Conservation (phyloP, 2,329 filamentous ascomycete genomes). For the Ascomycota sp. region DNA sequence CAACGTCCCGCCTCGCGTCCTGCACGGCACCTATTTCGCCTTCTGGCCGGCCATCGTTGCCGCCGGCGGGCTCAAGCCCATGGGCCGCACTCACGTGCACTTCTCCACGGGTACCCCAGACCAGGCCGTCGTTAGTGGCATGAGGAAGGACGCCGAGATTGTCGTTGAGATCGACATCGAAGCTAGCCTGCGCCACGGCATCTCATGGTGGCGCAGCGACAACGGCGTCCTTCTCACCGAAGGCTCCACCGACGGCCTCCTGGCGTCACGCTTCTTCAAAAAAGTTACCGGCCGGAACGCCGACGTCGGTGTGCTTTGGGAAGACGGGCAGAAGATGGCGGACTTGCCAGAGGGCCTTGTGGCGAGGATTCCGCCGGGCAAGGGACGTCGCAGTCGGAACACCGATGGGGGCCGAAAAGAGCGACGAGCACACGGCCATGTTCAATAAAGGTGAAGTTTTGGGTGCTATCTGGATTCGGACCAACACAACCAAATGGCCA, state of each 20-base stretch:
- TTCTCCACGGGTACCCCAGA: conserved; percentile 55
- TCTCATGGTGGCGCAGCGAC: conserved; percentile 61
- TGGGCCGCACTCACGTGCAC: conserved; percentile 79
- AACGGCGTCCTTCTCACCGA: conserved; percentile 57
- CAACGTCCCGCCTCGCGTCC: conserved; percentile 43
- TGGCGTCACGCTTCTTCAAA: conserved; percentile 49
- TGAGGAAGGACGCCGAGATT: conserved; percentile 58
- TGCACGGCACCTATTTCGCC: conserved; percentile 78
- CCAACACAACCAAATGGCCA: too few relatives aligned
- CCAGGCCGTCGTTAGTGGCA: conserved; percentile 49
- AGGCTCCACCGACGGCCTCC: conserved; percentile 34
- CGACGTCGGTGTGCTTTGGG: conserved; percentile 46
- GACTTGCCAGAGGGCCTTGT: conserved; percentile 44
- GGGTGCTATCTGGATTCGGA: too few relatives aligned
- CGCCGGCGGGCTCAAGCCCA: conserved; percentile 58
- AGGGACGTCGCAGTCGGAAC: conserved; percentile 22
- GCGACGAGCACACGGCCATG: neutral
- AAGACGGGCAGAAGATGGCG: conserved; percentile 43
- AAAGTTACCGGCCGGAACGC: conserved; percentile 43
- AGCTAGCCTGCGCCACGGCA: conserved; percentile 38
- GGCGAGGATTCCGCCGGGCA: conserved; percentile 24
- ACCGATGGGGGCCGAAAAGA: conserved; percentile 5
- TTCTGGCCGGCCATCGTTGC: conserved; percentile 57
- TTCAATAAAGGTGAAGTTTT: too few relatives aligned
- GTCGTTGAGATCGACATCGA: conserved; percentile 58